Percentiles rank a stretch among this genome's conserved stretches.
Conservation (phyloP, 148 eudicot species). For the Chenopodium quinoa region DNA sequence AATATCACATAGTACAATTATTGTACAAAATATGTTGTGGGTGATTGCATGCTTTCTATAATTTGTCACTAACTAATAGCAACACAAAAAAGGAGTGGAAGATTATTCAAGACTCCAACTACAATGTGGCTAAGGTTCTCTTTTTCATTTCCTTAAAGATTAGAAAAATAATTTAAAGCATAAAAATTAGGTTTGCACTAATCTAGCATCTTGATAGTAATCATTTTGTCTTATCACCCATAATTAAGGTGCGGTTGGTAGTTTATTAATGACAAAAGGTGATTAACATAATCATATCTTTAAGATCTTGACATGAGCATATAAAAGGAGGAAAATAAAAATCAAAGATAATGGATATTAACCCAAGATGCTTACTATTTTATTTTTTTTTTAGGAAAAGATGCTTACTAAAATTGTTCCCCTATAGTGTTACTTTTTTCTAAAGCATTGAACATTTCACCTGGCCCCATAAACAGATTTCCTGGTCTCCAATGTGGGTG, state of each 20-base stretch:
- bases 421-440: neutral
- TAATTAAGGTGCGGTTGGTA: slow-evolving; percentile 3
- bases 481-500: slow-evolving; percentile 20
- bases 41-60: too few relatives aligned
- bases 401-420: slow-evolving; percentile 13
- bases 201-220: neutral
- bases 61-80: too few relatives aligned
- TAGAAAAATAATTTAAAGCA: neutral
- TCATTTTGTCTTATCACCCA: slow-evolving; percentile 16
- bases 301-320: slow-evolving; percentile 12
- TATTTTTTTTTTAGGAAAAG: neutral
- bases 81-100: neutral
- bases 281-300: slow-evolving; percentile 14
- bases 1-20: too few relatives aligned
- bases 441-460: slow-evolving; percentile 9
- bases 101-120: neutral
- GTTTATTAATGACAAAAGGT: neutral
- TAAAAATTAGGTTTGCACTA: neutral
- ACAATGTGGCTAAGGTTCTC: too few relatives aligned
- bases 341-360: neutral
- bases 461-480: slow-evolving; percentile 9
- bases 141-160: neutral
- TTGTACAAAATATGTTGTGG: too few relatives aligned
- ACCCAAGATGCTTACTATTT: slow-evolving; percentile 2
- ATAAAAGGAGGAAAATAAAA: neutral